Evolutionary conservation across 2,329 filamentous ascomycete species (phyloP).

Genomic region (Fusarium ambrosium): DNA sequence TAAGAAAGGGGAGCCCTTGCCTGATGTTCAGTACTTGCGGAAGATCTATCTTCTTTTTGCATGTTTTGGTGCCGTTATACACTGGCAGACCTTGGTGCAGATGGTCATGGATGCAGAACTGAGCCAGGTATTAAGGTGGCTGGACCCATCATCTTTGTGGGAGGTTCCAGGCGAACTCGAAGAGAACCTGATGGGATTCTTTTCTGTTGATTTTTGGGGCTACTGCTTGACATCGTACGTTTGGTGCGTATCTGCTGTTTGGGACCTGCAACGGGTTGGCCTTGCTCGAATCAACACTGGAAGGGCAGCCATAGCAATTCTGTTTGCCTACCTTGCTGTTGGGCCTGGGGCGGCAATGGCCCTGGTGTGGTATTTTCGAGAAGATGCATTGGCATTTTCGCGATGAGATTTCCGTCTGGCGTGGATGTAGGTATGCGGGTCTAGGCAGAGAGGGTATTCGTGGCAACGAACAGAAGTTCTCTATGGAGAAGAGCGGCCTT

Average conservation of each 20-base stretch:
- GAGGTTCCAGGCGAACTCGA: neutral
- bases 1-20: neutral
- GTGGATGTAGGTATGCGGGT: too few relatives aligned
- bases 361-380: slow-evolving; percentile 28
- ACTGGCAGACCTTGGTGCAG: neutral
- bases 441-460: too few relatives aligned
- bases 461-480: too few relatives aligned
- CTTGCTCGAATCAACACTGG: neutral
- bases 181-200: slow-evolving; percentile 3
- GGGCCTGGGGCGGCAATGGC: slow-evolving; percentile 26
- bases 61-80: neutral
- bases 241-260: slow-evolving; percentile 18
- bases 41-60: neutral
- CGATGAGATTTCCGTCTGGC: neutral
- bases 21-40: neutral
- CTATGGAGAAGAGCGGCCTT: too few relatives aligned
- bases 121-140: neutral
- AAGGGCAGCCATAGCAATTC: neutral
- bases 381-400: slow-evolving; percentile 1
- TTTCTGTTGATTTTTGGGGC: slow-evolving; percentile 18
- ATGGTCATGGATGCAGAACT: neutral
- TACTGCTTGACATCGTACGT: slow-evolving; percentile 14
- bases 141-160: slow-evolving; percentile 12
- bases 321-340: neutral
- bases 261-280: slow-evolving; percentile 27